These are phyloP conservation scores for Wickerhamomyces queroliae DNA, from an alignment of 805 yeast genomes.

Conservation along the genomic window DNA sequence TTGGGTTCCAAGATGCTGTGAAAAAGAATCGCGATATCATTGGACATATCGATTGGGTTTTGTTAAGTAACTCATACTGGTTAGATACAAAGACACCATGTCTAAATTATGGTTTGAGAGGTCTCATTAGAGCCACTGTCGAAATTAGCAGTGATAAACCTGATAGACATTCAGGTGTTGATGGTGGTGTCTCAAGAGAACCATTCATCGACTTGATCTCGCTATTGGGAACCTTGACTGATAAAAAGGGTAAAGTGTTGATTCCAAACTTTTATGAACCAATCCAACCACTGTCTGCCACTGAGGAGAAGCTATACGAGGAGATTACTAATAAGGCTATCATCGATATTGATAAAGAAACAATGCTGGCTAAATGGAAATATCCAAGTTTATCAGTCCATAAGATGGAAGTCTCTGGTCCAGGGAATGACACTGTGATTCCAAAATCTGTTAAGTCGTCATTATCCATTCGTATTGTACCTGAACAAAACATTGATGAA, in stretches of 20 bases:
- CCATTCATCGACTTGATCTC: slow-evolving; percentile 85
- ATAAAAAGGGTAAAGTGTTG: slow-evolving; percentile 46
- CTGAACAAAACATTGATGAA: slow-evolving; percentile 67
- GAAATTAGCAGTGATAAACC: slow-evolving; percentile 68
- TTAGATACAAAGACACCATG: slow-evolving; percentile 85
- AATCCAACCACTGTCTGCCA: slow-evolving; percentile 49
- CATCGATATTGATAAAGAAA: slow-evolving; percentile 32
- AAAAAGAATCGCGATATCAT: slow-evolving; percentile 42
- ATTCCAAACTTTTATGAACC: slow-evolving; percentile 71
- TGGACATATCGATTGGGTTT: slow-evolving; percentile 80
- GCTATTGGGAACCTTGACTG: slow-evolving; percentile 57
- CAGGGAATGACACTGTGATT: slow-evolving; percentile 83
- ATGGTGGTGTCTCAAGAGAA: slow-evolving; percentile 86
- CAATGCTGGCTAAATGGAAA: slow-evolving; percentile 79
- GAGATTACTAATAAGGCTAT: slow-evolving; percentile 44
- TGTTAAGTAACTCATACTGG: slow-evolving; percentile 92
- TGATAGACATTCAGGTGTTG: slow-evolving; percentile 94
- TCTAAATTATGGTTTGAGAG: slow-evolving; percentile 89
- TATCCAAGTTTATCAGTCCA: slow-evolving; percentile 87
- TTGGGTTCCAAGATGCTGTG: slow-evolving; percentile 75
- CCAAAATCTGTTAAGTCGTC: slow-evolving; percentile 76
- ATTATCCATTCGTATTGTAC: slow-evolving; percentile 81
- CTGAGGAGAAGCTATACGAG: slow-evolving; percentile 57
- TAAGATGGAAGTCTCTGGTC: slow-evolving; percentile 81
- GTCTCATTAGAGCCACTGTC: slow-evolving; percentile 78